Conservation (phyloP, 179 eudicot species). For the Camellia oleifera region DNA sequence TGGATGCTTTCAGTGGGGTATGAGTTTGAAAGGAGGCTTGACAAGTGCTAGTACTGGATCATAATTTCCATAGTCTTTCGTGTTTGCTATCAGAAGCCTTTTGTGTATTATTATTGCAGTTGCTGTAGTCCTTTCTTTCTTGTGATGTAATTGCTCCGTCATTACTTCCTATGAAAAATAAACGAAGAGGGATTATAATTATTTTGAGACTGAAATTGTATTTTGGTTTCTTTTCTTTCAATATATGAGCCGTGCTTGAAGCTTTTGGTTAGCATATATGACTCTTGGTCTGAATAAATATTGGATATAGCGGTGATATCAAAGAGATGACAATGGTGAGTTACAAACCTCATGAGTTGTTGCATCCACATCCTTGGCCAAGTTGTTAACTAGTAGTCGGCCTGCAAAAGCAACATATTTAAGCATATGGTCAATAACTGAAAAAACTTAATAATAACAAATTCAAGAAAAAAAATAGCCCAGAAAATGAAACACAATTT, state of each 20-base stretch:
- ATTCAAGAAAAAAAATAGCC: background rate
- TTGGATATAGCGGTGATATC: no score
- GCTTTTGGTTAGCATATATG: no score
- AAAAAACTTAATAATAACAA: background rate
- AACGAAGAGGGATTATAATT: background rate
- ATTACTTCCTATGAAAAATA: constrained; percentile 9
- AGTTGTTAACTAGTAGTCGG: constrained; percentile 10
- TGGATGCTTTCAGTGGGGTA: constrained; percentile 48
- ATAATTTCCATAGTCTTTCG: constrained; percentile 68
- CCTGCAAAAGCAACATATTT: constrained; percentile 22
- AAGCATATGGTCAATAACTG: background rate
- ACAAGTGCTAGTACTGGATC: constrained; percentile 57
- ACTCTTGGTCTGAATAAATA: no score
- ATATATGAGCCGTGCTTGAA: no score
- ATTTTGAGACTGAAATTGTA: no score
- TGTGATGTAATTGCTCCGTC: background rate
- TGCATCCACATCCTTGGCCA: constrained; percentile 20
- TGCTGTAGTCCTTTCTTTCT: constrained; percentile 10
- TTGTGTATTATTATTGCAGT: constrained; percentile 27
- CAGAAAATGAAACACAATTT: background rate
- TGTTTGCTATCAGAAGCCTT: constrained; percentile 58
- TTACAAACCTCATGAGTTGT: constrained; percentile 25
- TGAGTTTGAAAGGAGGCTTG: constrained; percentile 68
- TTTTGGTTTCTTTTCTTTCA: no score
- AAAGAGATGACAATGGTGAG: background rate